Base-by-base conservation (phyloP, 805 yeast genomes). In the Kodamaea jinghongensis region DNA sequence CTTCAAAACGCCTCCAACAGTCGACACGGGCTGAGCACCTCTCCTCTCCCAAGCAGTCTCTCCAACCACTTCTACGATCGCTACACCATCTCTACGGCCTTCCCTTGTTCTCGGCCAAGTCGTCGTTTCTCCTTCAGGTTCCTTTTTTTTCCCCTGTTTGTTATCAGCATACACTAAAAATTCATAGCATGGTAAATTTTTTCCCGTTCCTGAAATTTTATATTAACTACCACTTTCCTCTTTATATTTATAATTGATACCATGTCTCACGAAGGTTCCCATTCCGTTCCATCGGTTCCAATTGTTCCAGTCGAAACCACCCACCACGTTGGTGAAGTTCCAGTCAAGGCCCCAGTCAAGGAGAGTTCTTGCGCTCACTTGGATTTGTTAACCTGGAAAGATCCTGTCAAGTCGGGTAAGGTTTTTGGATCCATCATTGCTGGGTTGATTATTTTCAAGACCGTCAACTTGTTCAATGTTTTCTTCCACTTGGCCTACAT, bases 351-450 rank as follows among this genome's bases (percentile, higher is more conserved):
- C 27, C 34, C 41, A 25, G 31, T 32, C 17, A 31, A 27, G 30
- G 10, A 27, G 30, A 8, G 31, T 4, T 15, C 23, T 4, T 35
- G 29, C 28, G 28, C 17, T 13, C 28, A 17, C 17, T 16, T 41
- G 31, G 26, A 9, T 29, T 67, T 86, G 49, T 69, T 86, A 45
- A 78, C 87, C 47, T 86, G 95, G 95, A 67, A 75, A 48, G 71
- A 83, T 57, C 93, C 97, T 31, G 69, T 75, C 48, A 73, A 74
- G 57, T 81, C 96, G 37, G 96, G 84, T 46, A 80, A 81, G 56
- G 79, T 83, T 32, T 78, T 88, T 51, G 93, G 84, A 31, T 71
- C 79, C 26, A 70, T 83, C 45, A 56, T 86, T 33, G 60, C 71
- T 20, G 62, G 72, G 17, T 67, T 86, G 55, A 48, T 83, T 38